These are phyloP conservation scores for Acacia acuminata DNA, from an alignment of 306 rosid genomes.

Conservation along the genomic window DNA sequence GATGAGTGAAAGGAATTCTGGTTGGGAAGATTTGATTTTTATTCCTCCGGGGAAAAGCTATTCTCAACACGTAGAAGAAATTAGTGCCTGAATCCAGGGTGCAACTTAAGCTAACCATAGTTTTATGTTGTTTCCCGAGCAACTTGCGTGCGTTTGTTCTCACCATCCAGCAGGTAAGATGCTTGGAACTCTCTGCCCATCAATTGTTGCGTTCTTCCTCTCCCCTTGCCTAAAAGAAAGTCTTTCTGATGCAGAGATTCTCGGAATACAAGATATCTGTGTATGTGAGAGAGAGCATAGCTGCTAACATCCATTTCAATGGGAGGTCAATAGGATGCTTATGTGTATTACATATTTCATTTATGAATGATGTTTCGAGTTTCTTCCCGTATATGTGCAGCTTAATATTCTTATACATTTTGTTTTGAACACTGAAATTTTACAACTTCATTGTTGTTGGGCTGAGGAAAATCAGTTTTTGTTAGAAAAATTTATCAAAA, in stretches of 20 bases:
- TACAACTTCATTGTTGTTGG: background rate
- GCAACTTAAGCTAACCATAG: conserved; percentile 46
- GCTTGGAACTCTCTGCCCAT: conserved; percentile 30
- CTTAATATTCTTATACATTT: conserved; percentile 8
- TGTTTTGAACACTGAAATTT: background rate
- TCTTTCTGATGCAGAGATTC: conserved; percentile 43
- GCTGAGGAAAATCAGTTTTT: conserved; percentile 1
- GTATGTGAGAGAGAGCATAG: conserved; percentile 27
- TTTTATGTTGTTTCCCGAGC: conserved; percentile 37
- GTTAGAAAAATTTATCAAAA: conserved; percentile 21
- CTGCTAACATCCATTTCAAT: conserved; percentile 32
- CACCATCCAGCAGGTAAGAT: conserved; percentile 47
- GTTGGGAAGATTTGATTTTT: conserved; percentile 97
- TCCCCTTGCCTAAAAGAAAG: conserved; percentile 21
- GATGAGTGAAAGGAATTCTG: conserved; percentile 73
- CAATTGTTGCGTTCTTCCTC: conserved; percentile 18
- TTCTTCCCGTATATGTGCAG: conserved; percentile 40
- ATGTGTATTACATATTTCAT: conserved; percentile 20
- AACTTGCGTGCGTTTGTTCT: conserved; percentile 37
- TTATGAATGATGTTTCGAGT: conserved; percentile 22
- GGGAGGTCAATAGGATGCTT: conserved; percentile 33
- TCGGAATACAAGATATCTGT: conserved; percentile 28
- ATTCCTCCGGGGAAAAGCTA: conserved; percentile 93
- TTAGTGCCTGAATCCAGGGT: conserved; percentile 50
- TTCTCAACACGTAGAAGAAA: conserved; percentile 82